Evolutionary conservation across 129 eudicot genomes (phyloP).

Genomic region (Scalesia atractyloides): DNA sequence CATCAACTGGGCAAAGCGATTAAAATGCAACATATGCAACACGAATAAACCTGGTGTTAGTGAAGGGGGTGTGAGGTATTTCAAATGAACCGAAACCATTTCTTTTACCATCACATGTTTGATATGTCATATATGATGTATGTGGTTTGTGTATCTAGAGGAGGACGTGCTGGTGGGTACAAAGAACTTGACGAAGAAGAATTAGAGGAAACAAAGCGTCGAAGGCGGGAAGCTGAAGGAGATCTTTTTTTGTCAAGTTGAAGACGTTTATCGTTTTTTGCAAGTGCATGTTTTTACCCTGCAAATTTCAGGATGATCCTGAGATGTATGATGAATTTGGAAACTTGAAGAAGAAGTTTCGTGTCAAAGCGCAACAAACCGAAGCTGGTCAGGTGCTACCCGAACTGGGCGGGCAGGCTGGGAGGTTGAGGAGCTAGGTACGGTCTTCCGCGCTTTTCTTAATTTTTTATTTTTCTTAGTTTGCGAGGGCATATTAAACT

Average conservation of each 20-base stretch:
- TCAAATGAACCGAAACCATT: neutral
- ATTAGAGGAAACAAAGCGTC: slow-evolving; percentile 85
- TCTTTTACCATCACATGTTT: neutral
- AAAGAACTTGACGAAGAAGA: slow-evolving; percentile 99
- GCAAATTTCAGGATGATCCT: slow-evolving; percentile 81
- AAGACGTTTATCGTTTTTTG: neutral
- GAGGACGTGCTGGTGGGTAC: slow-evolving; percentile 99
- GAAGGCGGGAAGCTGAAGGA: slow-evolving; percentile 93
- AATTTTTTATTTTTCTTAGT: no score
- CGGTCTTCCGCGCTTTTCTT: no score
- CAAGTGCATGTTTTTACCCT: neutral
- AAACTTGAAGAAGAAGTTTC: slow-evolving; percentile 86
- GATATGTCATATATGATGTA: neutral
- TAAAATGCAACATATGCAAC: slow-evolving; percentile 94
- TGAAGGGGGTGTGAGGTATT: slow-evolving; percentile 95
- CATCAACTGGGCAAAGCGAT: slow-evolving; percentile 97
- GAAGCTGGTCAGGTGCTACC: slow-evolving; percentile 68
- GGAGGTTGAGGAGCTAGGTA: slow-evolving; percentile 96
- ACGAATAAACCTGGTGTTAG: slow-evolving; percentile 92
- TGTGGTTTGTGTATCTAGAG: slow-evolving; percentile 45
- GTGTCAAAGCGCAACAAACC: slow-evolving; percentile 72
- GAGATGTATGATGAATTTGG: slow-evolving; percentile 99
- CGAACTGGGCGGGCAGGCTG: slow-evolving; percentile 94
- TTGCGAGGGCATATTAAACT: no score
- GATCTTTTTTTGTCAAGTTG: slow-evolving; percentile 10